Conservation (phyloP, 805 yeast species). For the Tetrapisispora pingtungensis region DNA sequence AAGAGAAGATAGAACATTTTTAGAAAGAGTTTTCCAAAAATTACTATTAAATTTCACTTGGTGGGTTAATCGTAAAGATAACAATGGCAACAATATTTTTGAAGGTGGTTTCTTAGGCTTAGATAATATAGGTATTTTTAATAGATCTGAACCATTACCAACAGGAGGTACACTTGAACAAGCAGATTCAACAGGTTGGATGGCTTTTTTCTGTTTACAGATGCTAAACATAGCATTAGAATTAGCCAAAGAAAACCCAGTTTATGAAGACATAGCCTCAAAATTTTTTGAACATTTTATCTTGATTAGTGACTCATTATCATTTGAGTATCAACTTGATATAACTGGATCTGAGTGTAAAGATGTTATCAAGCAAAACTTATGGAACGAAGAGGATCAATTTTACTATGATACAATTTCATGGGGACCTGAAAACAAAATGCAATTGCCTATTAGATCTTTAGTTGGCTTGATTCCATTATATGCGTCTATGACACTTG, state of each 20-base stretch:
- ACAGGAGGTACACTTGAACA: constrained; percentile 86
- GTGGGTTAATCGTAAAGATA: constrained; percentile 94
- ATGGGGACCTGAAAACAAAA: constrained; percentile 61
- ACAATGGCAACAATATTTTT: constrained; percentile 77
- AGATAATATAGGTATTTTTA: constrained; percentile 87
- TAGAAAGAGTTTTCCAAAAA: constrained; percentile 90
- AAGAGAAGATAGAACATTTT: constrained; percentile 66
- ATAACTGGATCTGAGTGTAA: constrained; percentile 29
- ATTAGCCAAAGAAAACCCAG: constrained; percentile 73
- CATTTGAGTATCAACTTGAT: constrained; percentile 37
- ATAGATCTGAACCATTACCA: constrained; percentile 86
- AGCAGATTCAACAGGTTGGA: constrained; percentile 96
- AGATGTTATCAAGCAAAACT: constrained; percentile 44
- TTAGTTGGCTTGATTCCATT: constrained; percentile 86
- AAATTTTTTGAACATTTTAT: constrained; percentile 90
- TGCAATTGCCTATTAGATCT: constrained; percentile 75
- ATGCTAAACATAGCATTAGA: constrained; percentile 91
- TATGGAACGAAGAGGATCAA: constrained; percentile 85
- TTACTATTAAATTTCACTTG: constrained; percentile 82
- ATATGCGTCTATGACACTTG: constrained; percentile 80
- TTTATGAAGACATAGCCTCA: constrained; percentile 87
- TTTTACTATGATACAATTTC: constrained; percentile 86
- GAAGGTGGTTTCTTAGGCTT: constrained; percentile 92
- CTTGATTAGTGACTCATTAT: constrained; percentile 89
- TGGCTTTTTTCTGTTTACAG: constrained; percentile 84